Evolutionary conservation across 371 early-diverging fungal genomes (phyloP), one percentile per base, ranked within the genome.

Genomic region (Mortierella sp.): DNA sequence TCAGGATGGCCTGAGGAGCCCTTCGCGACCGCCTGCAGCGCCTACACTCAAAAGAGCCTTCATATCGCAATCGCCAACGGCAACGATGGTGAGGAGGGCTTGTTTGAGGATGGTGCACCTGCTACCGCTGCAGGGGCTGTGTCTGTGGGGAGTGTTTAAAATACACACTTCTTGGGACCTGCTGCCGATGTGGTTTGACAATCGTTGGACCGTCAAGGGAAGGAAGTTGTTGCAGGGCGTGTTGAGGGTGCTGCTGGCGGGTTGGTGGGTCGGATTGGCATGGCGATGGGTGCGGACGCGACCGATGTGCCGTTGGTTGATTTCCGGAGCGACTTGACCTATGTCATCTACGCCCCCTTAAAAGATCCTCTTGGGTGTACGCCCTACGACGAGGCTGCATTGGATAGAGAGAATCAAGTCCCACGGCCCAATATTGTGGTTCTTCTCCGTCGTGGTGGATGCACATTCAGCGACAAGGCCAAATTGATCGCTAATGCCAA

Each of bases 131-230:
- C 77, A 24, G 90, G 91, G 28, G 94, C 92, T 8, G 75, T 96
- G 48, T 91, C 92, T 50, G 93, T 95, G 11, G 96, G 93, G n/a
- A 93, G 93, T 59, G 88, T 95, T 2, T 95, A 96, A 70, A 94
- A 91, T 70, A 82, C 81, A 3, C 53, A 84, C 16, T 82, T 89
- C 13, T 71, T 91, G 11, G 89, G 90, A 21, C 73, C 80, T 2
- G 86, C 82, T 5, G 81, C 72, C 3, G 76, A 74, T 48, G n/a
- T 81, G 24, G 6, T 51, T 4, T 82, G 76, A 76, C 51, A 70
- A 26, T 19, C 55, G 13, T 24, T 79, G 37, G 67, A 76, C 24
- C 69, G 21, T 3, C 28, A 54, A 34, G 79, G 79, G 6, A 37
- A 64, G 40, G 51, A n/a, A 9, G n/a, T 2, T 59, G 59, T 31